phyloP scores from a whole-genome alignment of 768 basidiomycete species.

The Bullera alba region DNA sequence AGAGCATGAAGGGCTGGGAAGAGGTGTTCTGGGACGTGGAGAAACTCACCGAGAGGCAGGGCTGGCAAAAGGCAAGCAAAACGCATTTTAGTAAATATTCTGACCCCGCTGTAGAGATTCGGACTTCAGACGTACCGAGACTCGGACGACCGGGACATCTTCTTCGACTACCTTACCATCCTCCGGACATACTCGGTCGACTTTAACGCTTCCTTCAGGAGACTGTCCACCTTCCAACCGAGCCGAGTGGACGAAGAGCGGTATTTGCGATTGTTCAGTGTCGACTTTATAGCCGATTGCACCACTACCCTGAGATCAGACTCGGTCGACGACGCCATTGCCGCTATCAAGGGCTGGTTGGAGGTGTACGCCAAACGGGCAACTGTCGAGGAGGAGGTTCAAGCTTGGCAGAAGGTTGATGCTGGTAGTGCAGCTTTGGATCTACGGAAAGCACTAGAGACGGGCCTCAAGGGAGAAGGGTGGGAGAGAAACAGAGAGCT shows the following conservation, averaged over 20 bases:
- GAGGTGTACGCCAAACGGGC: constrained; percentile 58
- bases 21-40: constrained; percentile 59
- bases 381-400: constrained; percentile 48
- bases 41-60: constrained; percentile 20
- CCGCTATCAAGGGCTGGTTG: constrained; percentile 62
- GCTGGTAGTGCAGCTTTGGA: neutral
- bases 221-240: constrained; percentile 60
- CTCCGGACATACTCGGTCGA: constrained; percentile 72
- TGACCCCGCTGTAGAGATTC: constrained; percentile 55
- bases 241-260: constrained; percentile 30
- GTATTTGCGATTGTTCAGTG: constrained; percentile 33
- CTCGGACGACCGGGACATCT: constrained; percentile 58
- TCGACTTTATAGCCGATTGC: constrained; percentile 50
- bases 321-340: constrained; percentile 47
- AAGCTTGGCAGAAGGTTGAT: constrained; percentile 40
- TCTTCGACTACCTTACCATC: constrained; percentile 65
- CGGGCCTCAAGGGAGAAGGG: neutral
- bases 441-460: neutral
- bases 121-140: constrained; percentile 58
- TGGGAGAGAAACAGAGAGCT: constrained; percentile 24
- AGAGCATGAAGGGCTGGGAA: constrained; percentile 57
- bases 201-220: constrained; percentile 78
- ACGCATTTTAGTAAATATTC: neutral
- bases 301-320: constrained; percentile 39
- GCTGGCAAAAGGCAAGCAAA: constrained; percentile 60